These are phyloP conservation scores for Amauroascus verrucosus DNA, from an alignment of 2,329 filamentous ascomycete species.

Conservation along the genomic window DNA sequence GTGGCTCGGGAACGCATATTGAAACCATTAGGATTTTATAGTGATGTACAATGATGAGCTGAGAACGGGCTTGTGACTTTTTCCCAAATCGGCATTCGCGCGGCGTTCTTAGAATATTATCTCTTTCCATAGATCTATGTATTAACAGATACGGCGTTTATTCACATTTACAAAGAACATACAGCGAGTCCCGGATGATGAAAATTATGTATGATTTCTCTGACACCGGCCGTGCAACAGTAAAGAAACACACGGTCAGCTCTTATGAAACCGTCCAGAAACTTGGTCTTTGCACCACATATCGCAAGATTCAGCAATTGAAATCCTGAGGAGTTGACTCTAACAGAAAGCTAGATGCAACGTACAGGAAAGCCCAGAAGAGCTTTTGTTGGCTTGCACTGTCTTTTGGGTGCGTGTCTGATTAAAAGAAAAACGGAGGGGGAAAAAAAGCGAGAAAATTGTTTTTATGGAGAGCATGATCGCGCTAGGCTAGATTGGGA, in stretches of 20 bases:
- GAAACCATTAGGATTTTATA: conserved; percentile 37
- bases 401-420: conserved; percentile 62
- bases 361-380: conserved; percentile 38
- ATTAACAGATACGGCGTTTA: conserved; percentile 12
- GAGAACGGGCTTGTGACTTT: background rate
- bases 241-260: conserved; percentile 55
- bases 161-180: conserved; percentile 5
- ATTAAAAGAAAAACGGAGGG: conserved; percentile 33
- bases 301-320: conserved; percentile 57
- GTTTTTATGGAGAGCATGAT: conserved; percentile 17
- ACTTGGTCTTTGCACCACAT: conserved; percentile 49
- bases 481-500: conserved; percentile 15
- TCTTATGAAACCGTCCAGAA: conserved; percentile 55
- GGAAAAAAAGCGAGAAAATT: conserved; percentile 17
- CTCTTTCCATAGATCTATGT: conserved; percentile 12
- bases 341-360: conserved; percentile 57
- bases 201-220: conserved; percentile 59
- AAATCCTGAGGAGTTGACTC: conserved; percentile 42
- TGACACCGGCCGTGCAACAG: conserved; percentile 73
- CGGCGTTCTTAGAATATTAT: conserved; percentile 14
- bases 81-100: conserved; percentile 15
- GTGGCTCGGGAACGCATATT: conserved; percentile 69
- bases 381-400: conserved; percentile 61
- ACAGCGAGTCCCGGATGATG: background rate
- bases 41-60: conserved; percentile 15